Percentiles rank a stretch among this genome's conserved stretches.
Evolutionary conservation across 176 grass and related monocot genomes (phyloP).

Genomic region (Oryza glaberrima): DNA sequence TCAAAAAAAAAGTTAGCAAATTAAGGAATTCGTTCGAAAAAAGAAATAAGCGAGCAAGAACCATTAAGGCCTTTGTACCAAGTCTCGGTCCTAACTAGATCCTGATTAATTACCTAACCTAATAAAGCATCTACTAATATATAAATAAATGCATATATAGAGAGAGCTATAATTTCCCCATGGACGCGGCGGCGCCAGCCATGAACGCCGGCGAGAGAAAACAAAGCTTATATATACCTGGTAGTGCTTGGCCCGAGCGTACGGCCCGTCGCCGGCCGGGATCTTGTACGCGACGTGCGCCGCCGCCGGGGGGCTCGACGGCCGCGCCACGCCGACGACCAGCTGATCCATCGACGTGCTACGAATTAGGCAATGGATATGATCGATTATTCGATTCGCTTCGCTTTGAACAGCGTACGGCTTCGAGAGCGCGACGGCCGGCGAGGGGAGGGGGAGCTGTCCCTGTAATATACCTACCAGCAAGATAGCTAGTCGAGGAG

Average conservation of each 20-base stretch:
- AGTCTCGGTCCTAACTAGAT: too few relatives aligned
- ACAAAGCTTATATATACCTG: constrained; percentile 49
- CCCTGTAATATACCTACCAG: constrained; percentile 36
- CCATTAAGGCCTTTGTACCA: too few relatives aligned
- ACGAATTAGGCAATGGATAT: too few relatives aligned
- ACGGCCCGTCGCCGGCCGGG: constrained; percentile 82
- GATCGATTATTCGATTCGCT: not conserved
- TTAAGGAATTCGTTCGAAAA: too few relatives aligned
- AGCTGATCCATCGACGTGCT: constrained; percentile 23
- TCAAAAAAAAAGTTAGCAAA: too few relatives aligned
- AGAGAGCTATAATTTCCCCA: too few relatives aligned
- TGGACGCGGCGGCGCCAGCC: too few relatives aligned
- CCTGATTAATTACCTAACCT: too few relatives aligned
- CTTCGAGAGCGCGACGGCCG: not conserved
- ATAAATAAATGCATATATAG: too few relatives aligned
- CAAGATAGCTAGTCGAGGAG: not conserved
- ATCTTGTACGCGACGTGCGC: constrained; percentile 70
- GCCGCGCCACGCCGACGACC: constrained; percentile 21
- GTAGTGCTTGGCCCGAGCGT: constrained; percentile 86
- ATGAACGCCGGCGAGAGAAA: too few relatives aligned
- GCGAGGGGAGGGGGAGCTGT: constrained; percentile 1
- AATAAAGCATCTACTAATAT: too few relatives aligned
- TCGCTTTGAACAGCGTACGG: constrained; percentile 10
- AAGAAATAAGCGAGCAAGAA: too few relatives aligned
- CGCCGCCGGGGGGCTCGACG: constrained; percentile 30